phyloP scores from a whole-genome alignment of 257 asterid species.

The Gentiana dahurica region DNA sequence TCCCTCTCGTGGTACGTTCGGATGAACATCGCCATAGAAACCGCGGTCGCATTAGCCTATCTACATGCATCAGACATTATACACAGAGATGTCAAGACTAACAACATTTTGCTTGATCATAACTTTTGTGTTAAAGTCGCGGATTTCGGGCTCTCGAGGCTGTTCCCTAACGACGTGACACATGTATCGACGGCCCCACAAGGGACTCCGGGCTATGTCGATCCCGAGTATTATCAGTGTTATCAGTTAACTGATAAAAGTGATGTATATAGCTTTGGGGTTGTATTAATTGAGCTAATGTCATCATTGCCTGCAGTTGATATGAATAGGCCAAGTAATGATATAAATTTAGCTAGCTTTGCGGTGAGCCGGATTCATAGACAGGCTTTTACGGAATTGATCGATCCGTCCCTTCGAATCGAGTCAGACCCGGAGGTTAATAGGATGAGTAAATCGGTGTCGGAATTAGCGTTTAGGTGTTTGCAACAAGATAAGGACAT shows the following conservation, averaged over 20 bases:
- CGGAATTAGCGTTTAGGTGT: conserved; percentile 64
- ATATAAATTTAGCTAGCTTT: conserved; percentile 54
- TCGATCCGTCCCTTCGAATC: conserved; percentile 48
- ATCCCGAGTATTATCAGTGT: conserved; percentile 63
- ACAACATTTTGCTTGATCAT: conserved; percentile 52
- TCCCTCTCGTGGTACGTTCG: conserved; percentile 45
- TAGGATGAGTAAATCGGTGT: conserved; percentile 59
- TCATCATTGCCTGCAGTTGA: conserved; percentile 80
- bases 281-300: conserved; percentile 68
- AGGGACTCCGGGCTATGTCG: conserved; percentile 75
- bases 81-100: conserved; percentile 67
- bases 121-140: conserved; percentile 62
- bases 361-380: conserved; percentile 50
- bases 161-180: conserved; percentile 46
- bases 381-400: conserved; percentile 45
- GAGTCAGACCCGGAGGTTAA: conserved; percentile 33
- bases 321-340: conserved; percentile 47
- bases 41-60: conserved; percentile 50
- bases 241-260: conserved; percentile 64
- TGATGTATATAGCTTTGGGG: conserved; percentile 79
- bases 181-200: conserved; percentile 81
- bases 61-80: conserved; percentile 54
- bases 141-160: conserved; percentile 64
- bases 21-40: conserved; percentile 58
- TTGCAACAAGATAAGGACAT: conserved; percentile 54